Conservation (phyloP, 2,329 filamentous ascomycete species). For the Verticillium klebahnii region DNA sequence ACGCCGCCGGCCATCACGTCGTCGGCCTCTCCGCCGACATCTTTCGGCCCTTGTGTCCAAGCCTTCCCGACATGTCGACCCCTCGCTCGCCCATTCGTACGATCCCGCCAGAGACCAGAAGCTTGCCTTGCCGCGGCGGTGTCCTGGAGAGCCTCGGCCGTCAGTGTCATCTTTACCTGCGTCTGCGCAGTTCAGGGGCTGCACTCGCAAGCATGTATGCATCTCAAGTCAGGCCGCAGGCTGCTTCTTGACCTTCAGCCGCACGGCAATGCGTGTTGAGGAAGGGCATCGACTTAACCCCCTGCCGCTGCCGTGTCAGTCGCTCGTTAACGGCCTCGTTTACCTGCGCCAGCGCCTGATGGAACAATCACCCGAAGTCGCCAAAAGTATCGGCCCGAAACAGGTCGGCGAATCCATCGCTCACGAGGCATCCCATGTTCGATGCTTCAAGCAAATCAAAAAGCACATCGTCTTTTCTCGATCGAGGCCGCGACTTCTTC, state of each 20-base stretch:
- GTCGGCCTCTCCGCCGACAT: background rate
- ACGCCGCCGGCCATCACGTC: background rate
- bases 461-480: background rate
- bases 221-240: constrained; percentile 6
- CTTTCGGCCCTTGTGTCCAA: background rate
- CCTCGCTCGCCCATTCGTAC: background rate
- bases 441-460: background rate
- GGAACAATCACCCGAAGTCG: background rate
- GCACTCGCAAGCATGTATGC: constrained; percentile 8
- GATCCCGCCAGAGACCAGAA: background rate
- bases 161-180: constrained; percentile 16
- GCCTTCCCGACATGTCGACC: background rate
- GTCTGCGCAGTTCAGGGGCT: constrained; percentile 14
- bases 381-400: background rate
- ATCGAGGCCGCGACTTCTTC: background rate
- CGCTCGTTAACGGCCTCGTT: constrained; percentile 5
- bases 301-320: background rate
- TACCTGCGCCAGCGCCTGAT: background rate
- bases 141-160: constrained; percentile 8
- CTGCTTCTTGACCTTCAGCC: constrained; percentile 5
- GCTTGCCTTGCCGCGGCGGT: constrained; percentile 1
- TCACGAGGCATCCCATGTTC: background rate
- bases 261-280: background rate
- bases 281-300: background rate
- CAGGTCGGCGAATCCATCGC: background rate